Percentiles rank a stretch among this genome's conserved stretches.
Conservation (phyloP, 164 flowering plant species). For the Kalanchoe fedtschenkoi region DNA sequence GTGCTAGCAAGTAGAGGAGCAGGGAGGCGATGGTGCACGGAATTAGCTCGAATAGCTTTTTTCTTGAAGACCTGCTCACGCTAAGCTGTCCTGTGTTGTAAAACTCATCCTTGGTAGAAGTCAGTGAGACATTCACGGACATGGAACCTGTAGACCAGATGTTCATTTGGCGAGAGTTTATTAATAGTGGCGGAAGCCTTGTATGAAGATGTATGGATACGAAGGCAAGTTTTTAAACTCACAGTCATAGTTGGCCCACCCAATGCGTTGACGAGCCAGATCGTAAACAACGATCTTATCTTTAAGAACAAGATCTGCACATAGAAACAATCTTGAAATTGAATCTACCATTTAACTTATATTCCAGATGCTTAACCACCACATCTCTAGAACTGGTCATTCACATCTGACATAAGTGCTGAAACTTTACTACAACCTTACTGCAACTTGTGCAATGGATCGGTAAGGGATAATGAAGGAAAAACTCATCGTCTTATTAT, state of each 20-base stretch:
- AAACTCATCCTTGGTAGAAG: conserved; percentile 33
- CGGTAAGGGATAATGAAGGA: neutral
- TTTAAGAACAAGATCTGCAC: conserved; percentile 56
- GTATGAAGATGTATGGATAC: neutral
- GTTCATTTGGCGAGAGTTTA: neutral
- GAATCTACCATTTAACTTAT: neutral
- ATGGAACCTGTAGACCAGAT: conserved; percentile 30
- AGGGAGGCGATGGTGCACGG: conserved; percentile 11
- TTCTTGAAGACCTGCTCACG: conserved; percentile 30
- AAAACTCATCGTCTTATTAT: neutral
- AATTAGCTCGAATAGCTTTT: conserved; percentile 13
- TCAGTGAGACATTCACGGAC: conserved; percentile 48
- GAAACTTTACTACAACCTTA: neutral
- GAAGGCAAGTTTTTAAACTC: conserved; percentile 14
- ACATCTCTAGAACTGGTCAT: no score
- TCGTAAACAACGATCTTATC: conserved; percentile 65
- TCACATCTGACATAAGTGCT: neutral
- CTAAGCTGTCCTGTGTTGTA: conserved; percentile 41
- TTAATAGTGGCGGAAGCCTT: neutral
- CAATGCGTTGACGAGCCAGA: conserved; percentile 41
- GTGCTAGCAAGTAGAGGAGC: conserved; percentile 12
- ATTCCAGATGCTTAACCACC: neutral
- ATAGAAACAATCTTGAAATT: conserved; percentile 3
- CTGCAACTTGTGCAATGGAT: neutral
- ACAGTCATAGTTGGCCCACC: conserved; percentile 68